A percentile compares a stretch with the other conserved stretches of the same genome.
Conservation (phyloP, 2,329 filamentous ascomycete genomes). For the Seiridium unicorne region DNA sequence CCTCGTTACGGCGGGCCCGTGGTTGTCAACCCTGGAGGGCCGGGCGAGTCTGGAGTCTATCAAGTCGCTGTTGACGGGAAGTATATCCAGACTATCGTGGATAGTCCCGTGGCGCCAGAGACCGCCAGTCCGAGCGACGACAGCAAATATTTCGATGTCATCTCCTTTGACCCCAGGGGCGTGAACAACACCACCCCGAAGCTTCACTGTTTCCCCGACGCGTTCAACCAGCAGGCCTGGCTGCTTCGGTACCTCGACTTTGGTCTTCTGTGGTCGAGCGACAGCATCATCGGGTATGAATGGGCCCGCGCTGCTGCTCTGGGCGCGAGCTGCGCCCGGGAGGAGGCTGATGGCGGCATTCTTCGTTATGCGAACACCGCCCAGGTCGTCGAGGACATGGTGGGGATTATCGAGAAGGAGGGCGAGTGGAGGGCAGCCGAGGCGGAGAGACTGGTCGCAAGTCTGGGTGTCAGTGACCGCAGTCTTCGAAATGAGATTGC, state of each 20-base stretch:
- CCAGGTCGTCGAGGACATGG: constrained; percentile 46
- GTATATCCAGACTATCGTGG: constrained; percentile 33
- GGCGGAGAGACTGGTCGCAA: constrained; percentile 11
- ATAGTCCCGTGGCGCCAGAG: constrained; percentile 23
- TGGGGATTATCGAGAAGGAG: constrained; percentile 42
- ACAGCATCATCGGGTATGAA: background rate
- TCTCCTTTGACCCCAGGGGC: constrained; percentile 42
- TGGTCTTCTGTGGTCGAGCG: constrained; percentile 8
- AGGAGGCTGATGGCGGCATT: constrained; percentile 8
- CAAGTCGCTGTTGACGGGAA: constrained; percentile 29
- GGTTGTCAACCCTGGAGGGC: constrained; percentile 45
- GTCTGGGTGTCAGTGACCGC: background rate
- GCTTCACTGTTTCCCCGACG: constrained; percentile 35
- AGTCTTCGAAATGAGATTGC: background rate
- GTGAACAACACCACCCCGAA: constrained; percentile 38
- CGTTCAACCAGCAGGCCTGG: constrained; percentile 1
- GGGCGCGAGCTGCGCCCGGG: constrained; percentile 1
- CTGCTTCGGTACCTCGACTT: background rate
- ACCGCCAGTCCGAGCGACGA: background rate
- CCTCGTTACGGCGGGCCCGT: constrained; percentile 43
- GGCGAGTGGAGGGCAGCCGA: constrained; percentile 30
- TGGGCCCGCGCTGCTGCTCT: constrained; percentile 1
- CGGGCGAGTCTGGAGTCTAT: constrained; percentile 39
- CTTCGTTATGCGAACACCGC: constrained; percentile 40
- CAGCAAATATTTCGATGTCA: constrained; percentile 33